Base-by-base conservation (phyloP, 2,329 filamentous ascomycete species). In the Penicillium sp. region DNA sequence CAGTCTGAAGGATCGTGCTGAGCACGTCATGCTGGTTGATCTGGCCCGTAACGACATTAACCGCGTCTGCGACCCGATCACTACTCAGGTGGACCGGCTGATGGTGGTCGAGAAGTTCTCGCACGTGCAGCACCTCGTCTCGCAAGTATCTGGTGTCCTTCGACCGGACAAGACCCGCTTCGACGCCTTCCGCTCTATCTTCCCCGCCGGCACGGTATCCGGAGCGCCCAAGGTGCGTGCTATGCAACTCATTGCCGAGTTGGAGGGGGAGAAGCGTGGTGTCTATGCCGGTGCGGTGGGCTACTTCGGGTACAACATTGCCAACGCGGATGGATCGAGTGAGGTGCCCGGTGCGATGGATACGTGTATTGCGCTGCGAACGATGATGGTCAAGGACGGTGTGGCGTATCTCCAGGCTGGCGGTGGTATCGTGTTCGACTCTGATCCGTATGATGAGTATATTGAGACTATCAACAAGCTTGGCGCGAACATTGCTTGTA, bases 21-120 rank as follows among this genome's bases (percentile, higher is more conserved):
- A 96, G 80, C 93, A 98, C 81, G 93, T 98, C 72, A 99, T 99
- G 95, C 82, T 99, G 68, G 95, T 98, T 51, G 94, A 99, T 76
- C 83, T 98, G 58, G 95, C 95, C 13, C 88, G 95, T 60, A 98
- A 99, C 82, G 95, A 99, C 77, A 87, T 99, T 69, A 98, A 97
- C 80, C 89, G 95, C 52, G 92, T 99, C 25, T 96, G 92, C 77
- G 93, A 97, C 78, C 95, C 95, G 19, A 82, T 89, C 40, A 92
- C 91, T 30, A 97, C 94, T 33, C 87, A 91, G 63, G 95, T 98
- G 28, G 95, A 99, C 81, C 87, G 92, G 56, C 82, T 98, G 65
- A 97, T 98, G 94, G 91, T 92, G 2, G 92, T 96, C 13, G 91
- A 96, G 78, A 89, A 90, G 73, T 99, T 99, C 81, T 95, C 90